A percentile compares a stretch with the other conserved stretches of the same genome.
Conservation (phyloP, 345 rosid genomes). For the Gynandropsis gynandra region DNA sequence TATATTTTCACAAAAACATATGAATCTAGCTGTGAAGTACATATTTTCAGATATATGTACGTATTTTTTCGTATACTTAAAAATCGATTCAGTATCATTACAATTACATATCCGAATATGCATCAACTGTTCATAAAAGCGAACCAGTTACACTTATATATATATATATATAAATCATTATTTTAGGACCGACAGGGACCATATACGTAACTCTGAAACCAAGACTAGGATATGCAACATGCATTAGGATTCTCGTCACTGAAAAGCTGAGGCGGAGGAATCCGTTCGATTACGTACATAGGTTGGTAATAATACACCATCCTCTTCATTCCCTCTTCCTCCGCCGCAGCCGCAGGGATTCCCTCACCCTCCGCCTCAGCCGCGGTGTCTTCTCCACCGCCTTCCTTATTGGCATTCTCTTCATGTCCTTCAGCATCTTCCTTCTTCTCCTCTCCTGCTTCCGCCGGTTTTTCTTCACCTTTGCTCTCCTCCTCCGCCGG, state of each 20-base stretch:
- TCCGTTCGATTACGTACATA: slow-evolving; percentile 54
- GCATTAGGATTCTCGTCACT: slow-evolving; percentile 99
- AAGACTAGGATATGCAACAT: slow-evolving; percentile 57
- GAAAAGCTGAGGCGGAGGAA: slow-evolving; percentile 85
- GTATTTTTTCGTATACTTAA: not conserved
- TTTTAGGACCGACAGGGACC: not conserved
- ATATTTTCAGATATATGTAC: slow-evolving; percentile 5
- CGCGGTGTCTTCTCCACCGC: slow-evolving; percentile 16
- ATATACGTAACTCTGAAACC: not conserved
- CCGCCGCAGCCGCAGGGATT: slow-evolving; percentile 1
- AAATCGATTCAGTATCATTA: slow-evolving; percentile 15
- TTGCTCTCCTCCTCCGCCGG: slow-evolving; percentile 35
- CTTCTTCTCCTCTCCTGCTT: slow-evolving; percentile 31
- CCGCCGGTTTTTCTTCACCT: slow-evolving; percentile 29
- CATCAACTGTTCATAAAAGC: slow-evolving; percentile 15
- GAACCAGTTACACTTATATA: slow-evolving; percentile 10
- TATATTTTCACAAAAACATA: not conserved
- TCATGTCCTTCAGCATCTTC: slow-evolving; percentile 21
- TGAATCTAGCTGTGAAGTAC: slow-evolving; percentile 6
- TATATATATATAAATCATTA: slow-evolving; percentile 3
- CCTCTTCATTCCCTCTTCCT: slow-evolving; percentile 50
- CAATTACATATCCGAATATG: slow-evolving; percentile 13
- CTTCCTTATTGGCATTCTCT: slow-evolving; percentile 15
- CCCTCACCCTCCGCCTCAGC: slow-evolving; percentile 22
- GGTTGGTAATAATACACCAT: slow-evolving; percentile 62